Percentiles rank a stretch among this genome's conserved stretches.
Evolutionary conservation across 148 eudicot genomes (phyloP).

Genomic region (Arbutus unedo): DNA sequence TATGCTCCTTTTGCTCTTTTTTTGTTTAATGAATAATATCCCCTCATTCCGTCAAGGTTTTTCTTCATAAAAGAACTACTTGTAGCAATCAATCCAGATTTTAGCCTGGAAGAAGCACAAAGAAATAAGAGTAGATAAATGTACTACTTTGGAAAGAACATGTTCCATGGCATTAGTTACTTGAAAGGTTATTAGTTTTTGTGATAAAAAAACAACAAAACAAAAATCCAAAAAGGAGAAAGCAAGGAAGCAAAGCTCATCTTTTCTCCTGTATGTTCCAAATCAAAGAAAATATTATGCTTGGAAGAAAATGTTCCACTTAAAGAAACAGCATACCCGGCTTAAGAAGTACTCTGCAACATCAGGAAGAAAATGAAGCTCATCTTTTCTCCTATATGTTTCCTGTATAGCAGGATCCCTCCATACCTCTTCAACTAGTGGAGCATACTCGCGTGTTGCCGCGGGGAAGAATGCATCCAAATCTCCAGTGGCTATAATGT

Average conservation of each 20-base stretch:
- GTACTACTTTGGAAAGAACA: not conserved
- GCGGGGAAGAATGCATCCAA: slow-evolving; percentile 97
- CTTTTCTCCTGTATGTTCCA: slow-evolving; percentile 67
- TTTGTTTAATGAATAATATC: not conserved
- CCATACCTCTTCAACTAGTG: slow-evolving; percentile 96
- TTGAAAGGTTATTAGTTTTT: not conserved
- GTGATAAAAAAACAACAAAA: not conserved
- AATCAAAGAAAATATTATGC: not conserved
- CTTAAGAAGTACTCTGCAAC: slow-evolving; percentile 90
- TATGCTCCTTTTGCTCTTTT: not conserved
- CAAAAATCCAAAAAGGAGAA: not conserved
- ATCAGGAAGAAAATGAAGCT: slow-evolving; percentile 93
- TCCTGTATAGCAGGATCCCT: slow-evolving; percentile 94
- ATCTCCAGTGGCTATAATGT: slow-evolving; percentile 95
- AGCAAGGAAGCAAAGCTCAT: slow-evolving; percentile 85
- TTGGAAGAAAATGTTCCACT: not conserved
- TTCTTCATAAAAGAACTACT: not conserved
- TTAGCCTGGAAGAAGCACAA: not conserved
- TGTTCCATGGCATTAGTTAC: not conserved
- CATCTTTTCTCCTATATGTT: slow-evolving; percentile 74
- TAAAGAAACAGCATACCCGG: slow-evolving; percentile 52
- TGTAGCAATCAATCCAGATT: not conserved
- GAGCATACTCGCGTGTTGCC: slow-evolving; percentile 96
- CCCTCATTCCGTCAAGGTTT: not conserved
- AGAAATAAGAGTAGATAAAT: not conserved